These are phyloP conservation scores for Curvularia sp. DNA, from an alignment of 2,329 filamentous ascomycete genomes.

Conservation along the genomic window DNA sequence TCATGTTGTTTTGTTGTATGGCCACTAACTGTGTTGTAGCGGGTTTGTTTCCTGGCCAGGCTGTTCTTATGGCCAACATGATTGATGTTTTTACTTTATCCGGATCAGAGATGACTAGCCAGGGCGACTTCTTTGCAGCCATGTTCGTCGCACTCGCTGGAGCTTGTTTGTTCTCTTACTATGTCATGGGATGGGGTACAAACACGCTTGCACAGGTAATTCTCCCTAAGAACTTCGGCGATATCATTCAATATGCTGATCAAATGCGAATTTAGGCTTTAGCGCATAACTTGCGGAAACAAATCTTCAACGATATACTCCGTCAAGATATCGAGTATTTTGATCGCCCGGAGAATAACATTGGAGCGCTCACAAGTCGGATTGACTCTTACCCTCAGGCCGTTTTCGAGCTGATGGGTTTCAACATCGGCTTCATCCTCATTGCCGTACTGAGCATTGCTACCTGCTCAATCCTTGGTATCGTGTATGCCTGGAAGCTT, in stretches of 20 bases:
- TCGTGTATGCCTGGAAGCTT: constrained; percentile 26
- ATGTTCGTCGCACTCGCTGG: constrained; percentile 35
- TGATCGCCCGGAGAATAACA: constrained; percentile 84
- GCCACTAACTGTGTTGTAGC: background rate
- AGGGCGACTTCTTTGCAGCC: constrained; percentile 33
- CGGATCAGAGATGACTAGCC: constrained; percentile 15
- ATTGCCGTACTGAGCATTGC: constrained; percentile 17
- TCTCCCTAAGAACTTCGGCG: background rate
- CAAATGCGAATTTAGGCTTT: background rate
- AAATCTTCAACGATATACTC: constrained; percentile 54
- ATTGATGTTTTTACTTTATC: constrained; percentile 27
- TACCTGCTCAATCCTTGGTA: constrained; percentile 18
- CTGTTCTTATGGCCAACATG: constrained; percentile 27
- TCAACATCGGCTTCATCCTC: constrained; percentile 22
- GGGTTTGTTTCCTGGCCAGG: constrained; percentile 18
- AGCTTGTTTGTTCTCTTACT: constrained; percentile 27
- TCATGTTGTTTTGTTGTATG: background rate
- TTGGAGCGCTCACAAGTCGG: constrained; percentile 76
- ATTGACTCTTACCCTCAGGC: constrained; percentile 55
- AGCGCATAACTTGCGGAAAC: constrained; percentile 13
- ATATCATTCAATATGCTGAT: background rate
- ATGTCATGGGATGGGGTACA: constrained; percentile 62
- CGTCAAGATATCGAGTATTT: constrained; percentile 92
- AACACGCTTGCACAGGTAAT: constrained; percentile 68
- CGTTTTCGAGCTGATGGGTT: constrained; percentile 52